These are phyloP conservation scores for Aegilops bicornis DNA, from an alignment of 176 grass and related monocot species.

Conservation along the genomic window DNA sequence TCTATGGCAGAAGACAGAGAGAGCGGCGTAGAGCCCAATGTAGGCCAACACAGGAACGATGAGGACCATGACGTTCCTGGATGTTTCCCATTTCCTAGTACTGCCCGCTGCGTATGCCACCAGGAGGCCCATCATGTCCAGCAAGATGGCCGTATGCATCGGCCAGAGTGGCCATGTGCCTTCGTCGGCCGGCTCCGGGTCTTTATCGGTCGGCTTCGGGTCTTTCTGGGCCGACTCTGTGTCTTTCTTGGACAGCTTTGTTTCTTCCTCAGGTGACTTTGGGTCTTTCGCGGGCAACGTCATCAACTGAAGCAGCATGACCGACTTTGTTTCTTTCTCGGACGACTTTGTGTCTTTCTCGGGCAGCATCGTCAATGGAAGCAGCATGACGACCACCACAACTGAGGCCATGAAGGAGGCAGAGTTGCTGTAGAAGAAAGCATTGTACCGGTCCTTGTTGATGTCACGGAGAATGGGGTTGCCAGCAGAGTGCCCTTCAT, in stretches of 20 bases:
- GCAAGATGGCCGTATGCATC: slow-evolving; percentile 30
- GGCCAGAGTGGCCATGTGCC: background rate
- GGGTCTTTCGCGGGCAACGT: no score
- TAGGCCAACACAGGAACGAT: slow-evolving; percentile 34
- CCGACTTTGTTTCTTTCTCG: no score
- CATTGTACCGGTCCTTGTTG: background rate
- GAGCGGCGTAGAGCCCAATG: background rate
- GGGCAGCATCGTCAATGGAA: background rate
- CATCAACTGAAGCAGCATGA: no score
- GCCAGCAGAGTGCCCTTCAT: background rate
- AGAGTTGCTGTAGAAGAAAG: slow-evolving; percentile 52
- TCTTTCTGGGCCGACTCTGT: no score
- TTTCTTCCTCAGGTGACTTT: background rate
- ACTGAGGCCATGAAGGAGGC: slow-evolving; percentile 38
- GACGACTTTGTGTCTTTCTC: no score
- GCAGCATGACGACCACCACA: slow-evolving; percentile 30
- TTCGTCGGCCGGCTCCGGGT: no score
- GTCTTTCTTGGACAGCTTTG: no score
- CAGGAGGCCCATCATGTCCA: slow-evolving; percentile 51
- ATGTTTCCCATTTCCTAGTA: slow-evolving; percentile 8
- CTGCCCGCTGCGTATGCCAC: slow-evolving; percentile 53
- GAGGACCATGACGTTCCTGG: slow-evolving; percentile 28
- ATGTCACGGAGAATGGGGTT: background rate
- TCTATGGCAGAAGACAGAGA: no score
- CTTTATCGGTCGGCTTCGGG: no score